Evolutionary conservation across 129 eudicot species (phyloP), one percentile per base, ranked within the genome.

Genomic region (Tanacetum coccineum): DNA sequence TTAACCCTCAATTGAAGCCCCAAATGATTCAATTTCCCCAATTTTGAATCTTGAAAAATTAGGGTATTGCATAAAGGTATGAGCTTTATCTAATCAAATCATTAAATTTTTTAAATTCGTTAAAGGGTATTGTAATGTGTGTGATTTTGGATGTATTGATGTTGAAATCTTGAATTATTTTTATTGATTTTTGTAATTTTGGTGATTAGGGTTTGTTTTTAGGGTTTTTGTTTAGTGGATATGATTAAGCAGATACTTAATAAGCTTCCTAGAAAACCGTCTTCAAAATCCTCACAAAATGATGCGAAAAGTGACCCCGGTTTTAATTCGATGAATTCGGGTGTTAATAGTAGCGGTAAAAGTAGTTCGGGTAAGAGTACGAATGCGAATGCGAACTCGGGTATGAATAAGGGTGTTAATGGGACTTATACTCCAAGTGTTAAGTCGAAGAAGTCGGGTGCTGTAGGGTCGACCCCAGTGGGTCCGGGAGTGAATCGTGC

Each of bases 211-310:
- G 39, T 0, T 59, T 60, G 15, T 13, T 10, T 5, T 53, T 67
- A 28, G 76, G 70, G 56, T 1, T 62, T 57, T 12, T 9, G 22
- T 40, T 73, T 50, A 3, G 76, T 71, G 62, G 79, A 79, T 74
- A 87, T 87, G 95, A 76, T 87, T 71, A 87, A 84, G 76, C 90
- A 84, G 70, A 84, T 84, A 73, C 64, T 87, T 10, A 83, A 83
- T 61, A 87, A 87, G 87, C 87, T 87, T 76, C 95, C 95, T 12
- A 50, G 83, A 80, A 87, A 87, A 74, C 80, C 75, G 36, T 84
- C 95, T 18, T 87, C 95, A 2, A 87, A 84, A 80, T 68, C 84
- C 4, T 84, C 95, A 9, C 86, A 76, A 47, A 57, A 56, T 62
- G 81, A 83, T 70, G 70, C 62, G 6, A 67, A 58, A 61, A 79